Percentiles rank a stretch among this genome's conserved stretches.
Conservation (phyloP, 106 monocot species). For the Platanthera zijinensis region DNA sequence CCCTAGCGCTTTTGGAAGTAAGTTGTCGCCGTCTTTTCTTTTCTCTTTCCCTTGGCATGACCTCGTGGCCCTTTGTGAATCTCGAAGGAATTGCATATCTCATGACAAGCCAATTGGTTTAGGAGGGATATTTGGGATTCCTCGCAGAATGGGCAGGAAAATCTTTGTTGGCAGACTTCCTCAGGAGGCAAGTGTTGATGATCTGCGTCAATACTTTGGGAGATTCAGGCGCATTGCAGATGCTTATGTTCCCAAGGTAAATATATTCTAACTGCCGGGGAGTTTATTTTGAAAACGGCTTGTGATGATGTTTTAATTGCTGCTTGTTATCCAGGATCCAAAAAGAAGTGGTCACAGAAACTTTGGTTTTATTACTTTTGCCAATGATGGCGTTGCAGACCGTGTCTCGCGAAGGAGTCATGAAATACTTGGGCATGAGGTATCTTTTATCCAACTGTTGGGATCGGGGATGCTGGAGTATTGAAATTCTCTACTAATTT, state of each 20-base stretch:
- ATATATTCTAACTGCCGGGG: background rate
- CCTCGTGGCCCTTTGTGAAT: too few species aligned
- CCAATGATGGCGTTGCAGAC: conserved; percentile 92
- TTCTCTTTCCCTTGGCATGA: background rate
- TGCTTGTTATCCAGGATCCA: conserved; percentile 53
- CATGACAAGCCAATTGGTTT: background rate
- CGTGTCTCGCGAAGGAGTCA: conserved; percentile 85
- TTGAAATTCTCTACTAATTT: too few species aligned
- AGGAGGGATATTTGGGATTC: conserved; percentile 48
- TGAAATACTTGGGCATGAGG: conserved; percentile 98
- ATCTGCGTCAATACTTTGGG: conserved; percentile 83
- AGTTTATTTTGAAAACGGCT: background rate
- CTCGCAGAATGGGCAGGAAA: conserved; percentile 77
- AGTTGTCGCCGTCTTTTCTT: conserved; percentile 3
- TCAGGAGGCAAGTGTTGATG: conserved; percentile 74
- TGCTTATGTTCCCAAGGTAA: conserved; percentile 95
- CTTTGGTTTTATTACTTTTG: conserved; percentile 98
- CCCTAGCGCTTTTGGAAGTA: conserved; percentile 73
- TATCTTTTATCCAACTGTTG: conserved; percentile 12
- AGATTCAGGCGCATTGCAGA: conserved; percentile 86
- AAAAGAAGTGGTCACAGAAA: conserved; percentile 88
- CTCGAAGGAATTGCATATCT: background rate
- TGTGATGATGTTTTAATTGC: background rate
- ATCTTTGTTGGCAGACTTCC: conserved; percentile 98
- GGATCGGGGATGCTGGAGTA: too few species aligned